Percentiles rank a stretch among this genome's conserved stretches.
phyloP scores from a whole-genome alignment of 1,284 basidiomycete genomes.

The Fomitopsis pinicola region DNA sequence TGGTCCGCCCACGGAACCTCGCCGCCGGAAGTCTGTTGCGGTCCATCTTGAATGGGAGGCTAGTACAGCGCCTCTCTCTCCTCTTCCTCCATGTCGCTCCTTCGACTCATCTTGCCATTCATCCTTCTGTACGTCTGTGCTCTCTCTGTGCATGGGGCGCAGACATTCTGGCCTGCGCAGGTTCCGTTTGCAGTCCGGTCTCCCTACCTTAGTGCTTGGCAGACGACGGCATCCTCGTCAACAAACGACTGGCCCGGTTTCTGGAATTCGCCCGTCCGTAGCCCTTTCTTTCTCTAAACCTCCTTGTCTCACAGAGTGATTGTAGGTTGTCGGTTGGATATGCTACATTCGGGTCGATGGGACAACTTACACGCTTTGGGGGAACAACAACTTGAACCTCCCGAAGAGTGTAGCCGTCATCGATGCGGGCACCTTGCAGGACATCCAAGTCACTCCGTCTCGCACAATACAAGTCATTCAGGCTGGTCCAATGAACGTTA shows the following conservation, averaged over 20 bases:
- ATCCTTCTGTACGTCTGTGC: neutral
- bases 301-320: neutral
- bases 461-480: neutral
- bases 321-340: neutral
- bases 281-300: neutral
- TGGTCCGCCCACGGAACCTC: too few species aligned
- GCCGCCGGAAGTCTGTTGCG: too few species aligned
- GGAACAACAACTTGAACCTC: neutral
- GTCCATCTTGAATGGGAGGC: neutral
- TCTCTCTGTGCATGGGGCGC: neutral
- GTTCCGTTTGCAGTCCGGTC: constrained; percentile 54
- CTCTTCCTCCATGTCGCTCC: neutral
- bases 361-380: neutral
- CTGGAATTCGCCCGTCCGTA: neutral
- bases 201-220: constrained; percentile 62
- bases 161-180: constrained; percentile 47
- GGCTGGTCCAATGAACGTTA: neutral
- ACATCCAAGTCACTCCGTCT: neutral
- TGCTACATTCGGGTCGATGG: neutral
- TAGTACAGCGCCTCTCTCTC: neutral
- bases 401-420: neutral
- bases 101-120: neutral
- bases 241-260: neutral
- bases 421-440: neutral
- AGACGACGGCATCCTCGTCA: constrained; percentile 13